Conservation (phyloP, 345 rosid genomes). For the Gossypium australe region DNA sequence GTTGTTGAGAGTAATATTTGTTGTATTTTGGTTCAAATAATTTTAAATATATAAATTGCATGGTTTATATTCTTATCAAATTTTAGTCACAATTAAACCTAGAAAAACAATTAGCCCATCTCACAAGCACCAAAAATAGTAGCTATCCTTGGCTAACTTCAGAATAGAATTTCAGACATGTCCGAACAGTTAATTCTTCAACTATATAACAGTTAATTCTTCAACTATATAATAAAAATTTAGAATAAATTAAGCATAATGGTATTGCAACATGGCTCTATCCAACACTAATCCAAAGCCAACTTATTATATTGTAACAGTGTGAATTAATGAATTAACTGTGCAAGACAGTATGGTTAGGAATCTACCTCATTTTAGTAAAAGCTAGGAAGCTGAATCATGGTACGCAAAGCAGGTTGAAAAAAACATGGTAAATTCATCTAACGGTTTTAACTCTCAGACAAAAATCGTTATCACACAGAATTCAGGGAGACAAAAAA, state of each 20-base stretch:
- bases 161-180: too few species aligned
- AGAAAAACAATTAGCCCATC: too few species aligned
- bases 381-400: neutral
- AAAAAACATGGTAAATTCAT: neutral
- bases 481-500: neutral
- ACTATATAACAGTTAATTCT: neutral
- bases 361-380: neutral
- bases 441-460: neutral
- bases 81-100: too few species aligned
- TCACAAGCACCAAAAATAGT: too few species aligned
- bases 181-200: neutral
- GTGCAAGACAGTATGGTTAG: neutral
- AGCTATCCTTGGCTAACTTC: too few species aligned
- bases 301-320: neutral
- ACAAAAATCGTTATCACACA: neutral
- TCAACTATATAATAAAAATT: neutral
- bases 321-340: too few species aligned
- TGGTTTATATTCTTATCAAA: too few species aligned
- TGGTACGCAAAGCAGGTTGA: neutral
- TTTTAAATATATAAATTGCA: too few species aligned
- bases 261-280: neutral
- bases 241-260: neutral
- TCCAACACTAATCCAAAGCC: neutral
- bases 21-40: too few species aligned
- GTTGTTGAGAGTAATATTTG: too few species aligned